Conservation (phyloP, 352 stramenopile genomes). For the Nothophytophthora sp. region DNA sequence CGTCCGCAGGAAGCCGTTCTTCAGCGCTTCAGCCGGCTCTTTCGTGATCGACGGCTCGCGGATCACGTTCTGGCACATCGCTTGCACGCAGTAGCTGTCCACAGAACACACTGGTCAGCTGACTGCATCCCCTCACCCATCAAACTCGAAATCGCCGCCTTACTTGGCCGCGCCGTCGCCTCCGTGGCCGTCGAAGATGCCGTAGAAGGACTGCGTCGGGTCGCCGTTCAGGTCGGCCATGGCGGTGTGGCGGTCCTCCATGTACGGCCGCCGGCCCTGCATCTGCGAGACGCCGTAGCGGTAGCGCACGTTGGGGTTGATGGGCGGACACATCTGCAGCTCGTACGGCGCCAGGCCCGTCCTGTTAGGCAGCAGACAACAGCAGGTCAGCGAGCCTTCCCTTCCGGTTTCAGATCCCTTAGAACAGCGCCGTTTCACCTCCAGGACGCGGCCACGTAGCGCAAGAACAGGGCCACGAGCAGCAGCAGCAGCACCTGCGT, state of each 20-base stretch:
- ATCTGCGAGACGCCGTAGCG: constrained; percentile 85
- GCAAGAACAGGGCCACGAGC: constrained; percentile 52
- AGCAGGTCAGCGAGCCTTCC: background rate
- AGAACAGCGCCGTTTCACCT: constrained; percentile 25
- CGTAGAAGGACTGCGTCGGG: constrained; percentile 88
- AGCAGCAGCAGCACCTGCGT: constrained; percentile 65
- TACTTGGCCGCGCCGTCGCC: constrained; percentile 90
- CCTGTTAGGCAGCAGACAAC: constrained; percentile 7
- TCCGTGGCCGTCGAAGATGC: constrained; percentile 94
- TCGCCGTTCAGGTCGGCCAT: constrained; percentile 81
- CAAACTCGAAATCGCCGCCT: constrained; percentile 9
- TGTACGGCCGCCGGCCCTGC: constrained; percentile 86
- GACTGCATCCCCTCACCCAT: constrained; percentile 4
- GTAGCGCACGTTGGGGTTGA: constrained; percentile 78
- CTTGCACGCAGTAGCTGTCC: constrained; percentile 85
- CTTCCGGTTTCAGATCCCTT: too few relatives aligned
- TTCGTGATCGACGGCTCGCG: constrained; percentile 65
- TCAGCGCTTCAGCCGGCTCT: constrained; percentile 66
- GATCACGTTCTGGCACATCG: constrained; percentile 85
- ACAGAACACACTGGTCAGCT: constrained; percentile 4
- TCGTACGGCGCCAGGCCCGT: constrained; percentile 59
- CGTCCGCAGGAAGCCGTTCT: constrained; percentile 79
- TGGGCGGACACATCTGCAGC: constrained; percentile 68
- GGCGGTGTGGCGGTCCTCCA: constrained; percentile 90
- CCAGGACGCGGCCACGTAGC: constrained; percentile 65